These are phyloP conservation scores for Xylariaceae sp. DNA, from an alignment of 2,329 filamentous ascomycete species.

Conservation along the genomic window DNA sequence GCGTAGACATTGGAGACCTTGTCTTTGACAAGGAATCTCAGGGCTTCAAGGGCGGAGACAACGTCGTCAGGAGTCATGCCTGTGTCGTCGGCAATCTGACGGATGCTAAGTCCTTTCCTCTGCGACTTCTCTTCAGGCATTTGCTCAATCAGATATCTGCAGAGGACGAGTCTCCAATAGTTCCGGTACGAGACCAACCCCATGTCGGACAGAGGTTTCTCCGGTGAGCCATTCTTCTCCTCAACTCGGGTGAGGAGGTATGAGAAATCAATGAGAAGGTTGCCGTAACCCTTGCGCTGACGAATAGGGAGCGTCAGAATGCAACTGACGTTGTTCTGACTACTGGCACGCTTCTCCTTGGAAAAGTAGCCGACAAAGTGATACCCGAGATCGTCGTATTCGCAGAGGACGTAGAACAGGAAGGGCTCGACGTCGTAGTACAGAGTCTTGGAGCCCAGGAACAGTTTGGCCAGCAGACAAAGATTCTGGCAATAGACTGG, in stretches of 20 bases:
- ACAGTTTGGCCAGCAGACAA: slow-evolving; percentile 91
- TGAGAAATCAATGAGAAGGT: slow-evolving; percentile 96
- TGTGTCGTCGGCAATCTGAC: slow-evolving; percentile 78
- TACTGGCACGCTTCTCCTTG: slow-evolving; percentile 93
- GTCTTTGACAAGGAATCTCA: slow-evolving; percentile 86
- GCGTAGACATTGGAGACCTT: slow-evolving; percentile 86
- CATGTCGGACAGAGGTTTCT: slow-evolving; percentile 98
- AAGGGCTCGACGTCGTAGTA: slow-evolving; percentile 99
- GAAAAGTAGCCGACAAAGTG: slow-evolving; percentile 99
- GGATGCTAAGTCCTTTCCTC: slow-evolving; percentile 56
- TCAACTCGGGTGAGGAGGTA: slow-evolving; percentile 93
- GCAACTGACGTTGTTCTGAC: slow-evolving; percentile 95
- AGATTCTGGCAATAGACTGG: slow-evolving; percentile 98
- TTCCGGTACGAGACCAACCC: slow-evolving; percentile 95
- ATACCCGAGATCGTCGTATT: slow-evolving; percentile 86
- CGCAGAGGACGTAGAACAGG: slow-evolving; percentile 94
- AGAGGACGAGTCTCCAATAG: slow-evolving; percentile 91
- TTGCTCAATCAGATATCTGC: slow-evolving; percentile 72
- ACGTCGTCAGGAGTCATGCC: slow-evolving; percentile 97
- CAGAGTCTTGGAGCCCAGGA: slow-evolving; percentile 95
- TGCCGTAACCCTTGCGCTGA: slow-evolving; percentile 94
- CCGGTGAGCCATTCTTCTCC: slow-evolving; percentile 89
- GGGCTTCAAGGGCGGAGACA: slow-evolving; percentile 85
- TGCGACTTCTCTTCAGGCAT: slow-evolving; percentile 36
- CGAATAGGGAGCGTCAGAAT: slow-evolving; percentile 95